These are phyloP conservation scores for Termitomyces sp. DNA, from an alignment of 768 basidiomycete genomes.

Conservation along the genomic window DNA sequence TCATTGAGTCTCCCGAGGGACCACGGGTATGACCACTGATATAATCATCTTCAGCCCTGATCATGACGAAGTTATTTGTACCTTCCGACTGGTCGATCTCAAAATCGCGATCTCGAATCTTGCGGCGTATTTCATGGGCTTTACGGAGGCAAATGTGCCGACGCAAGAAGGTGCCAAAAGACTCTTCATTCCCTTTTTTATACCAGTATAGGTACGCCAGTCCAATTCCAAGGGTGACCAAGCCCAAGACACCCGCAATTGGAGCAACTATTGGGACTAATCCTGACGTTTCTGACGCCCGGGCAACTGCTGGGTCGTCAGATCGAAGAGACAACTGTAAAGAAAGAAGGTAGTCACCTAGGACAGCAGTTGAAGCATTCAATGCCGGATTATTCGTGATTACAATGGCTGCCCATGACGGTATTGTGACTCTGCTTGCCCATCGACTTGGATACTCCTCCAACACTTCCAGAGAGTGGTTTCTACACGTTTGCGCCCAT, in stretches of 20 bases:
- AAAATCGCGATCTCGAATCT: conserved; percentile 6
- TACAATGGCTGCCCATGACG: conserved; percentile 8
- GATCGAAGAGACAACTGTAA: background rate
- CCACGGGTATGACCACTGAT: background rate
- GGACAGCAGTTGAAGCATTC: background rate
- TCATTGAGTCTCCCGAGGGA: background rate
- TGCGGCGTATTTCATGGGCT: conserved; percentile 11
- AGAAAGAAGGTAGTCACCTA: conserved; percentile 6
- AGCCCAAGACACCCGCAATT: conserved; percentile 7
- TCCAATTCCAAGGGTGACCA: background rate
- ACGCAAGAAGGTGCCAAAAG: background rate
- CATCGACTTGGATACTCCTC: conserved; percentile 8
- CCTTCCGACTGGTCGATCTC: conserved; percentile 18
- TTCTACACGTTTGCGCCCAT: conserved; percentile 12
- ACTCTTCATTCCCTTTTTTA: background rate
- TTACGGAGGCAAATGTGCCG: background rate
- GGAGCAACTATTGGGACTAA: conserved; percentile 10
- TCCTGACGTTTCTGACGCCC: background rate
- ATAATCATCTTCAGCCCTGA: background rate
- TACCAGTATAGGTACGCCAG: conserved; percentile 4
- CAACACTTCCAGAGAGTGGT: conserved; percentile 11
- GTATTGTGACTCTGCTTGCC: conserved; percentile 1
- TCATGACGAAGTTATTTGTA: conserved; percentile 11
- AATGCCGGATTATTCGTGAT: conserved; percentile 8
- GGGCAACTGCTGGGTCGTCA: background rate